Conservation (phyloP, 805 yeast genomes). For the Candida nemodendra region DNA sequence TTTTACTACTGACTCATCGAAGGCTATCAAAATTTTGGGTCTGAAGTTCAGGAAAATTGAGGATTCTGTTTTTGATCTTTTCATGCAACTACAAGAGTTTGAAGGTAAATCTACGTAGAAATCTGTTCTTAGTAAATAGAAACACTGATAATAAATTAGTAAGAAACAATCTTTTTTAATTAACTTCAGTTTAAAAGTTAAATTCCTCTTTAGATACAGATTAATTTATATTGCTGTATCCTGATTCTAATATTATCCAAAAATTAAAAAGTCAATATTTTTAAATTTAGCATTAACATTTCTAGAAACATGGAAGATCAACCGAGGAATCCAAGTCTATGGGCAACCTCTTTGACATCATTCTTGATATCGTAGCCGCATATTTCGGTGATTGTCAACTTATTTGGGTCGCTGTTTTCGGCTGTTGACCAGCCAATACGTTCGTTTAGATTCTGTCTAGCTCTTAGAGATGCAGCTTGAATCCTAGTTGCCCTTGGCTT, state of each 20-base stretch:
- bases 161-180: background rate
- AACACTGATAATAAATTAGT: background rate
- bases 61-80: conserved; percentile 14
- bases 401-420: conserved; percentile 17
- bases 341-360: conserved; percentile 22
- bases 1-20: conserved; percentile 27
- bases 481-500: conserved; percentile 32
- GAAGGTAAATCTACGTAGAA: background rate
- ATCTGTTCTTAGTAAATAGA: too few relatives aligned
- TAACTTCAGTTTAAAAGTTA: too few relatives aligned
- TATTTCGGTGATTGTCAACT: conserved; percentile 33
- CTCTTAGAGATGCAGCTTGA: conserved; percentile 33
- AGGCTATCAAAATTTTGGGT: conserved; percentile 20
- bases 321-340: too few relatives aligned
- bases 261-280: too few relatives aligned
- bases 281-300: too few relatives aligned
- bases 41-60: conserved; percentile 19
- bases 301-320: too few relatives aligned
- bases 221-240: too few relatives aligned
- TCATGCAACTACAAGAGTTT: conserved; percentile 7
- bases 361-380: conserved; percentile 33
- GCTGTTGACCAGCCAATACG: conserved; percentile 32
- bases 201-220: too few relatives aligned
- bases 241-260: too few relatives aligned
- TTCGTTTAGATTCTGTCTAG: conserved; percentile 33